Evolutionary conservation across 352 stramenopile genomes (phyloP).

Genomic region (Phytopythium cucurbitacearum): DNA sequence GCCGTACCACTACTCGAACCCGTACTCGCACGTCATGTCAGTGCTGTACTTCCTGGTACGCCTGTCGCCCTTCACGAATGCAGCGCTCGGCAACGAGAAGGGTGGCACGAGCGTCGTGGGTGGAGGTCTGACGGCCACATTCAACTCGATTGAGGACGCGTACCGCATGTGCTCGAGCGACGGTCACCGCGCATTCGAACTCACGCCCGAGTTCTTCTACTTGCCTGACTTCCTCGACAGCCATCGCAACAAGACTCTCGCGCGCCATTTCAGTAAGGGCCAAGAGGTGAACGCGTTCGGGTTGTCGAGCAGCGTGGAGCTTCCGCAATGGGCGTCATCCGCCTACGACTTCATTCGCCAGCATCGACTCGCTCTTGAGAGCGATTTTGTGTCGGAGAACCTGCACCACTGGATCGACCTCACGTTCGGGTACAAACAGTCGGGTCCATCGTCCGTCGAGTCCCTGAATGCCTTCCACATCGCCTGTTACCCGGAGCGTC

Average conservation of each 20-base stretch:
- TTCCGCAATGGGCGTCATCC: constrained; percentile 96
- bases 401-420: constrained; percentile 99
- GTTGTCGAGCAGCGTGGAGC: constrained; percentile 82
- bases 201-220: constrained; percentile 82
- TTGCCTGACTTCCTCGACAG: constrained; percentile 66
- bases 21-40: constrained; percentile 68
- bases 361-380: constrained; percentile 95
- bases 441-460: constrained; percentile 80
- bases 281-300: constrained; percentile 28
- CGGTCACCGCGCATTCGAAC: constrained; percentile 58
- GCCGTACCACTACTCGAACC: constrained; percentile 68
- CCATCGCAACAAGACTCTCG: constrained; percentile 58
- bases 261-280: constrained; percentile 29
- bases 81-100: constrained; percentile 25
- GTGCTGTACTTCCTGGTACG: constrained; percentile 77
- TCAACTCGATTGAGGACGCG: constrained; percentile 60
- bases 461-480: constrained; percentile 93
- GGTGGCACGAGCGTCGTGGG: background rate
- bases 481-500: constrained; percentile 66
- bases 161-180: constrained; percentile 54
- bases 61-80: constrained; percentile 60
- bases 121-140: constrained; percentile 17
- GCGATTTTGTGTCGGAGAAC: constrained; percentile 96
- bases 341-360: constrained; percentile 96
- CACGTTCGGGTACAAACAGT: constrained; percentile 98